Conservation (phyloP, 1,139 yeast species). For the Scheffersomyces insectosa region DNA sequence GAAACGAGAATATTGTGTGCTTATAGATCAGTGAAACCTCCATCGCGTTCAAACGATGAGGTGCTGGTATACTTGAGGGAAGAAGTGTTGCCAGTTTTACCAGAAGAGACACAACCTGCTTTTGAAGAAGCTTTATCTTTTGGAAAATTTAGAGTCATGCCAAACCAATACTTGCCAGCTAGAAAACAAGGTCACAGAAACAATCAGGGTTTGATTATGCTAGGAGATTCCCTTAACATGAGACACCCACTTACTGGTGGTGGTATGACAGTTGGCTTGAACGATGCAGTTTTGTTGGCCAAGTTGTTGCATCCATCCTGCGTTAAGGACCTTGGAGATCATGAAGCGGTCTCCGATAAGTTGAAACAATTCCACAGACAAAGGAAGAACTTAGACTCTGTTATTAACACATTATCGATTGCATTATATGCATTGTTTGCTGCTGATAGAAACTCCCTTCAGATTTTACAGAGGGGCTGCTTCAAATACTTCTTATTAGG, state of each 20-base stretch:
- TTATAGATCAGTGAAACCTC: slow-evolving; percentile 71
- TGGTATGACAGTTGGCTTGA: slow-evolving; percentile 97
- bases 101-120: slow-evolving; percentile 62
- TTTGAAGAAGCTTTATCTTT: slow-evolving; percentile 48
- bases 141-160: slow-evolving; percentile 79
- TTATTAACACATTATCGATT: slow-evolving; percentile 84
- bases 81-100: slow-evolving; percentile 69
- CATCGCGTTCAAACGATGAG: slow-evolving; percentile 61
- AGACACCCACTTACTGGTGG: slow-evolving; percentile 99
- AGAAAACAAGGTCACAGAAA: slow-evolving; percentile 50
- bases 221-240: slow-evolving; percentile 97
- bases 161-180: slow-evolving; percentile 89
- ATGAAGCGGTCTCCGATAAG: slow-evolving; percentile 52
- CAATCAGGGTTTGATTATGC: slow-evolving; percentile 74
- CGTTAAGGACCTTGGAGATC: slow-evolving; percentile 62
- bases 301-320: slow-evolving; percentile 56
- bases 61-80: slow-evolving; percentile 59
- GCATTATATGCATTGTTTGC: slow-evolving; percentile 90
- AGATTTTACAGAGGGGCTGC: slow-evolving; percentile 82
- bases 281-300: slow-evolving; percentile 75
- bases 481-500: slow-evolving; percentile 83
- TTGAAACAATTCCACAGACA: slow-evolving; percentile 70
- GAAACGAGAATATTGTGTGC: slow-evolving; percentile 93
- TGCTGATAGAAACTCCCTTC: slow-evolving; percentile 68
- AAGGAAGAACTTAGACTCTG: slow-evolving; percentile 78